Percentiles rank a stretch among this genome's conserved stretches.
Evolutionary conservation across 2,329 filamentous ascomycete species (phyloP).

Genomic region (Exophiala lecanii-corni): DNA sequence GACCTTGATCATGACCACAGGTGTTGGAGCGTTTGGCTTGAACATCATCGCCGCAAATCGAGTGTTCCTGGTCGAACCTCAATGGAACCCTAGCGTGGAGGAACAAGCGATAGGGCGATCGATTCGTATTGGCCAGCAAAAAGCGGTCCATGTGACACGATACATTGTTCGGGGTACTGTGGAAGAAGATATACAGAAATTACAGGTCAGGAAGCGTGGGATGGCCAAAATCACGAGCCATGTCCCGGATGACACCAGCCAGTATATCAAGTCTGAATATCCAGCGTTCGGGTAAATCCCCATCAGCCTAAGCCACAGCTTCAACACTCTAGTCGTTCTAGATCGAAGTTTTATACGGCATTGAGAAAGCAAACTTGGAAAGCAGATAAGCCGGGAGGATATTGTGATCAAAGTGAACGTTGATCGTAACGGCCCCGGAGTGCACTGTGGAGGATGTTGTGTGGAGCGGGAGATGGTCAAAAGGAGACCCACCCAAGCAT

Average conservation of each 20-base stretch:
- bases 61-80: conserved; percentile 50
- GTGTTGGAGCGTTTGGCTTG: conserved; percentile 48
- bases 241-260: not conserved
- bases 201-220: conserved; percentile 4
- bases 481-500: too few species aligned
- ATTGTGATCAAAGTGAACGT: too few species aligned
- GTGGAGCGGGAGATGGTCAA: too few species aligned
- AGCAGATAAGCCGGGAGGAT: too few species aligned
- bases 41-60: conserved; percentile 48
- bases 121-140: conserved; percentile 44
- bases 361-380: too few species aligned
- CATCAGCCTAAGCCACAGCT: too few species aligned
- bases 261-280: conserved; percentile 1
- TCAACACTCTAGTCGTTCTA: too few species aligned
- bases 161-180: conserved; percentile 44
- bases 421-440: too few species aligned
- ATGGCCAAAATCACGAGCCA: conserved; percentile 6
- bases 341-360: too few species aligned
- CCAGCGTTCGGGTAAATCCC: too few species aligned
- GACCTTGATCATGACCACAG: conserved; percentile 51
- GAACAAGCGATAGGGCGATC: conserved; percentile 49
- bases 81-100: conserved; percentile 53
- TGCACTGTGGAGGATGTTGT: too few species aligned
- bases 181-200: conserved; percentile 28
- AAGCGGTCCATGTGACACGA: conserved; percentile 41